Evolutionary conservation across 176 grass and related monocot species (phyloP).

Genomic region (Metroxylon sagu): DNA sequence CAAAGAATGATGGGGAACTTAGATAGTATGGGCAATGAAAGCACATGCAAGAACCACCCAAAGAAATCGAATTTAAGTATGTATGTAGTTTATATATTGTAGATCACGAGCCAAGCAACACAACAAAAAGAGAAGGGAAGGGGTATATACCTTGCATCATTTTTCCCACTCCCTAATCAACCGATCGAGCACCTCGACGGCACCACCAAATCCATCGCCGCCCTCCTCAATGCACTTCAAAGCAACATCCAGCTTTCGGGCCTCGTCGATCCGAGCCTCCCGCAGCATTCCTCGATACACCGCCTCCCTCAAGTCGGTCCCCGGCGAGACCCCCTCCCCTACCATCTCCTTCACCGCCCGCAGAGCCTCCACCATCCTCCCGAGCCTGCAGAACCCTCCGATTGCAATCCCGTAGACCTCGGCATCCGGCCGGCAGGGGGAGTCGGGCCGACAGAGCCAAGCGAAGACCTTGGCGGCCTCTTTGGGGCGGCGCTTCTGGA

Average conservation of each 20-base stretch:
- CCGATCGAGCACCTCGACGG: constrained; percentile 1
- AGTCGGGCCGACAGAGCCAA: constrained; percentile 27
- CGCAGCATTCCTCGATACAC: constrained; percentile 19
- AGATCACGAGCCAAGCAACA: no score
- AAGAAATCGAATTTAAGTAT: no score
- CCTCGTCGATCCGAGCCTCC: constrained; percentile 29
- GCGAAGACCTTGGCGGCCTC: constrained; percentile 28
- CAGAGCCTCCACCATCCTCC: constrained; percentile 11
- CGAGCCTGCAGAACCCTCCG: constrained; percentile 12
- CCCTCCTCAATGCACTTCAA: constrained; percentile 13
- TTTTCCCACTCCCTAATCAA: constrained; percentile 7
- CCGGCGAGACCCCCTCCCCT: constrained; percentile 12
- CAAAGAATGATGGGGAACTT: no score
- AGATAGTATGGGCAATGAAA: no score
- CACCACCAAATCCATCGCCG: background rate
- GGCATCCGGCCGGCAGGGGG: constrained; percentile 21
- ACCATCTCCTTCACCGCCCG: constrained; percentile 15
- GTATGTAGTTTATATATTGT: no score
- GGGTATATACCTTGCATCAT: background rate
- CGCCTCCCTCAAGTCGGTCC: background rate
- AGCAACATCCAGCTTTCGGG: constrained; percentile 24
- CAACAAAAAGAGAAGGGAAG: background rate
- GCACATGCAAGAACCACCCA: no score
- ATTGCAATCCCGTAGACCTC: constrained; percentile 11
- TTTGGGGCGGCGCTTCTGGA: constrained; percentile 3